These are phyloP conservation scores for Arabidopsis hybrid DNA, from an alignment of 441 rosid species.

Conservation along the genomic window DNA sequence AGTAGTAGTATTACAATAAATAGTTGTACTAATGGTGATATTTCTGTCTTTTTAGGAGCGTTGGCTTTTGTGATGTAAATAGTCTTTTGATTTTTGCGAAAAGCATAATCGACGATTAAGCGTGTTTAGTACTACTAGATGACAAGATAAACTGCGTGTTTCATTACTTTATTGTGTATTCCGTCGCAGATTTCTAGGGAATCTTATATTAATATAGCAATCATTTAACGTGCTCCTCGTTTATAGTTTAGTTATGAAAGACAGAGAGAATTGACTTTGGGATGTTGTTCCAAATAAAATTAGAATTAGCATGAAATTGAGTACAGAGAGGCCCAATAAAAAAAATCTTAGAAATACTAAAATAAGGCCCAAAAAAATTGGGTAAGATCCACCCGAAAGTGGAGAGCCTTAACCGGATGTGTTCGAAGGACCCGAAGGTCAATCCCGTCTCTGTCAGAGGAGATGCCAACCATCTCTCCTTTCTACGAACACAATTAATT, in stretches of 20 bases:
- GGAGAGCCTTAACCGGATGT: conserved; percentile 3
- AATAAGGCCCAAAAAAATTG: background rate
- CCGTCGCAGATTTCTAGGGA: background rate
- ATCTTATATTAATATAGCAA: background rate
- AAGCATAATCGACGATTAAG: conserved; percentile 13
- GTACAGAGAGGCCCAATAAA: background rate
- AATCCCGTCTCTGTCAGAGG: conserved; percentile 64
- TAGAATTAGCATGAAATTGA: too few species aligned
- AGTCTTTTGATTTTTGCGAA: conserved; percentile 19
- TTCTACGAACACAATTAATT: conserved; percentile 44
- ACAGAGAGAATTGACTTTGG: background rate
- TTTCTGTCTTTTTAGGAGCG: conserved; percentile 15
- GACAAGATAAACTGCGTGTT: background rate
- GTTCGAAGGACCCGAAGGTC: conserved; percentile 24
- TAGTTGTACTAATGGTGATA: background rate
- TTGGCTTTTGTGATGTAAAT: conserved; percentile 1
- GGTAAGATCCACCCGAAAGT: background rate
- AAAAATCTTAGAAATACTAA: background rate
- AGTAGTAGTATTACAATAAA: too few species aligned
- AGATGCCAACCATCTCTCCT: conserved; percentile 80
- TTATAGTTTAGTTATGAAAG: background rate
- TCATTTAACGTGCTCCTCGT: background rate
- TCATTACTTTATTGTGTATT: background rate
- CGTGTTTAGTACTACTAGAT: conserved; percentile 8
- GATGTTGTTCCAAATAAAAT: background rate